phyloP scores from a whole-genome alignment of 2,329 filamentous ascomycete genomes.

The Trichoderma oligosporum region DNA sequence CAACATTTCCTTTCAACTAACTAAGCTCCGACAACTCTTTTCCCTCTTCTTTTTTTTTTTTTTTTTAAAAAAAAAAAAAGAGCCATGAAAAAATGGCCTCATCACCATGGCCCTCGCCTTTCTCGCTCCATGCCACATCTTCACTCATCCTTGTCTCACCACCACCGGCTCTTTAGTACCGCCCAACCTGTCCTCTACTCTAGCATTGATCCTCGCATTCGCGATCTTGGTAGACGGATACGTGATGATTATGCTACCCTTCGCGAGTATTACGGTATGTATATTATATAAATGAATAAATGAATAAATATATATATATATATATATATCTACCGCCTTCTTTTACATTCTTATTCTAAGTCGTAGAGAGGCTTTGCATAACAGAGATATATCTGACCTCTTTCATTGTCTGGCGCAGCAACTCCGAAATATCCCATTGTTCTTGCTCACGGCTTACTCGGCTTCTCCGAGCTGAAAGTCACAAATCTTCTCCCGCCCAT shows the following conservation, averaged over 20 bases:
- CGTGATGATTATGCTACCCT: constrained; percentile 46
- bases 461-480: constrained; percentile 57
- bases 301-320: too few species aligned
- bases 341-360: too few species aligned
- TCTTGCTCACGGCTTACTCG: constrained; percentile 62
- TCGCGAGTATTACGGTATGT: constrained; percentile 43
- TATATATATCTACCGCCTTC: too few species aligned
- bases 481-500: constrained; percentile 53
- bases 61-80: background rate
- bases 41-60: background rate
- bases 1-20: background rate
- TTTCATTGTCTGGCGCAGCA: constrained; percentile 32
- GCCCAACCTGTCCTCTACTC: constrained; percentile 16
- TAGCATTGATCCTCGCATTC: constrained; percentile 38
- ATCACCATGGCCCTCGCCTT: background rate
- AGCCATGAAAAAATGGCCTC: constrained; percentile 17
- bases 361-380: too few species aligned
- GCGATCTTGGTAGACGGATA: constrained; percentile 41
- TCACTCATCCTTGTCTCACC: background rate
- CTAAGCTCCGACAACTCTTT: background rate
- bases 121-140: constrained; percentile 11
- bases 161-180: constrained; percentile 4
- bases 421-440: constrained; percentile 60
- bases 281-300: too few species aligned
- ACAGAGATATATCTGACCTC: background rate